Percentiles rank a stretch among this genome's conserved stretches.
Conservation (phyloP, 2,329 filamentous ascomycete genomes). For the Neonectria neomacrospora region DNA sequence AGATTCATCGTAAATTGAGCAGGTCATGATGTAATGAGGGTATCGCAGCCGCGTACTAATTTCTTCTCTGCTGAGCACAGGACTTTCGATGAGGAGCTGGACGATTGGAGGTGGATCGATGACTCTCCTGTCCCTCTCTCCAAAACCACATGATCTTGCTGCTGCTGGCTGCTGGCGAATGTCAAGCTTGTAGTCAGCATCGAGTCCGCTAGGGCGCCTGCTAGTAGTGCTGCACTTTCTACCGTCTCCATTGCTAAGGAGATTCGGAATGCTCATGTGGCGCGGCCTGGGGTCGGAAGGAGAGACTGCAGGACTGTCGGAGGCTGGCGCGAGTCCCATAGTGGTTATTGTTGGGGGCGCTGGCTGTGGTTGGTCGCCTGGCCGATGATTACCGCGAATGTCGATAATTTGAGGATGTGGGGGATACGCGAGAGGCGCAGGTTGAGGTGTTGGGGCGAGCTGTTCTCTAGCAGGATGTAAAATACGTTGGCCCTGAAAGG, state of each 20-base stretch:
- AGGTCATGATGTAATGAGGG: constrained; percentile 78
- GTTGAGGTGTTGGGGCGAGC: constrained; percentile 18
- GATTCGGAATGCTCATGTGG: constrained; percentile 40
- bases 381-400: constrained; percentile 6
- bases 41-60: constrained; percentile 63
- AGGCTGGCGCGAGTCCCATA: constrained; percentile 2
- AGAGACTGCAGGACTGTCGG: constrained; percentile 26
- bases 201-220: constrained; percentile 16
- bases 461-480: constrained; percentile 20
- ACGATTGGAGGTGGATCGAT: constrained; percentile 88
- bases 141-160: constrained; percentile 84
- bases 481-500: constrained; percentile 25
- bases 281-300: constrained; percentile 34
- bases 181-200: constrained; percentile 46
- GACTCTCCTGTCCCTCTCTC: constrained; percentile 82
- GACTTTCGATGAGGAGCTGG: constrained; percentile 74
- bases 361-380: constrained; percentile 23
- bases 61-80: constrained; percentile 65
- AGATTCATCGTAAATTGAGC: constrained; percentile 77
- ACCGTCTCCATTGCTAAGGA: constrained; percentile 26
- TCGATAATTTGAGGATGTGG: constrained; percentile 24
- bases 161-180: constrained; percentile 83
- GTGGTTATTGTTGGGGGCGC: constrained; percentile 12
- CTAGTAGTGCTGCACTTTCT: constrained; percentile 1
- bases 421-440: constrained; percentile 11